Base-by-base conservation (phyloP, 495 filamentous ascomycete species). In the Hypoxylon fragiforme region DNA sequence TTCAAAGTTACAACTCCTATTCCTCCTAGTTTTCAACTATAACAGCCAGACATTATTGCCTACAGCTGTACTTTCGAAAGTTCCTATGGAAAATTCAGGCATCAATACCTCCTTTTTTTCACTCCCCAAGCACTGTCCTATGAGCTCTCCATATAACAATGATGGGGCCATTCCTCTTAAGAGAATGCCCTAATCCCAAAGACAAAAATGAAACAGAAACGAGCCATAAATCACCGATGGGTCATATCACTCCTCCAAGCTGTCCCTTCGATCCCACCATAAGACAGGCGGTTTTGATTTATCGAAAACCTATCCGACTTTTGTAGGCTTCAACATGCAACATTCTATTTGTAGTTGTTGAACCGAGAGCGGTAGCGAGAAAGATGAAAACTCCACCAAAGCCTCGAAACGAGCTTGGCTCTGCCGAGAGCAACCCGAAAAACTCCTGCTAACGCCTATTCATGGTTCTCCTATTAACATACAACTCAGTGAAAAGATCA, bases 391-490 rank as follows among this genome's bases (percentile, higher is more conserved):
- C 42, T 26, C 15, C 21, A 12, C 22, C 11, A 35, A 34, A 28
- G 24, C 44, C 39, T 40, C 7, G 43, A 44, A 43, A 43, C 3
- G 12, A 32, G 40, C 30, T 24, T 43, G 30, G 28, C 46, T 35
- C 26, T n/a, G 15, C 11, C 30, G 26, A 37, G 16, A 52, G 35
- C 46, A 39, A 24, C 7, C 52, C 42, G 32, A 37, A 14, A 62
- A 62, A 28, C 52, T 31, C 58, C 58, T 47, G 37, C 22, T 8
- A 56, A 62, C 58, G 58, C 58, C 58, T 19, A 26, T 48, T 42
- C 58, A 56, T 62, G 58, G 34, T 44, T 56, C 31, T 21, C 46
- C 30, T 56, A 56, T 61, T 56, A 62, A 56, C 51, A 48, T 53
- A 59, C 52, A 62, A 32, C 32, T 41, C 48, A 12, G 43, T 50